A percentile compares a stretch with the other conserved stretches of the same genome.
These are phyloP conservation scores for Domatiomyces catenatus DNA, from an alignment of 2,329 filamentous ascomycete species.

Conservation along the genomic window DNA sequence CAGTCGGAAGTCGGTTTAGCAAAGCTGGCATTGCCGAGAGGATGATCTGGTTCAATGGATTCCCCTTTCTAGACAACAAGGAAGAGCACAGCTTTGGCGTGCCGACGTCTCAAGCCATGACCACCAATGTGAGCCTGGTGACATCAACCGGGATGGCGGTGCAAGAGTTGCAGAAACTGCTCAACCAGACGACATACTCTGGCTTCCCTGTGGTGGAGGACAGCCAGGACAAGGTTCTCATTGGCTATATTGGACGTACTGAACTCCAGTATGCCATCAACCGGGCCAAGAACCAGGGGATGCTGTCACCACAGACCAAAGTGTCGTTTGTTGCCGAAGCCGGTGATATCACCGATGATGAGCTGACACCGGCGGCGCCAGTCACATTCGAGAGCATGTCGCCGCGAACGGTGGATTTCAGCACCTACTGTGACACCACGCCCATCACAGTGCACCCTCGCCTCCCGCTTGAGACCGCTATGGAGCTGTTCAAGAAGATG, in stretches of 20 bases:
- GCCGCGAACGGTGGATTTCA: slow-evolving; percentile 57
- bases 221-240: slow-evolving; percentile 49
- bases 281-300: slow-evolving; percentile 53
- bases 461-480: slow-evolving; percentile 84
- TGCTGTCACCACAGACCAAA: slow-evolving; percentile 50
- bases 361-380: slow-evolving; percentile 22
- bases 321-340: slow-evolving; percentile 55
- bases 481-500: slow-evolving; percentile 98
- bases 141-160: slow-evolving; percentile 61
- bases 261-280: slow-evolving; percentile 85
- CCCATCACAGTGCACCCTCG: slow-evolving; percentile 83
- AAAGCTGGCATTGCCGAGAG: slow-evolving; percentile 93
- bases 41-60: slow-evolving; percentile 98
- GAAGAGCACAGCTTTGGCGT: slow-evolving; percentile 96
- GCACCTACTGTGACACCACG: slow-evolving; percentile 73
- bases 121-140: slow-evolving; percentile 52
- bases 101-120: slow-evolving; percentile 83
- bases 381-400: slow-evolving; percentile 47
- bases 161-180: slow-evolving; percentile 58
- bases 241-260: slow-evolving; percentile 85
- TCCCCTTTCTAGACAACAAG: slow-evolving; percentile 92
- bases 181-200: slow-evolving; percentile 68
- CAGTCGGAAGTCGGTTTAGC: slow-evolving; percentile 77
- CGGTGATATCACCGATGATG: slow-evolving; percentile 11
- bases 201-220: slow-evolving; percentile 87